Conservation (phyloP, 78 protist genomes). For the Isochrysis galbana region DNA sequence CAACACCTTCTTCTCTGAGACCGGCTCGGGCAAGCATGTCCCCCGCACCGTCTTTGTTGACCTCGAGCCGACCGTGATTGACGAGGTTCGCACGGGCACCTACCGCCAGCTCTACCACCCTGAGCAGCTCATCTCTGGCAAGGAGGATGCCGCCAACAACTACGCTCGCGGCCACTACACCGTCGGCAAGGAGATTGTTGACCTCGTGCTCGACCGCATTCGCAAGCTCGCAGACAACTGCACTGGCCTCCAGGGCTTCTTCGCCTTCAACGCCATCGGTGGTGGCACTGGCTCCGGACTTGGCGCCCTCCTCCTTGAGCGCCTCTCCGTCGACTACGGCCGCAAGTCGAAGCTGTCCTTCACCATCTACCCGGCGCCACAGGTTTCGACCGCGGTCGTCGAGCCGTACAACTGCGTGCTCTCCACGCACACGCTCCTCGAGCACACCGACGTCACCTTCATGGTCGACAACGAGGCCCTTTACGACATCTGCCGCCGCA, state of each 20-base stretch:
- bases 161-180: conserved; percentile 99
- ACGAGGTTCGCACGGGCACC: too few relatives aligned
- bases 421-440: conserved; percentile 93
- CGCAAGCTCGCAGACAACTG: too few relatives aligned
- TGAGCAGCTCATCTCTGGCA: too few relatives aligned
- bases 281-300: conserved; percentile 99
- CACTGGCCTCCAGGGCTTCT: conserved; percentile 94
- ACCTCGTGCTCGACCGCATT: conserved; percentile 88
- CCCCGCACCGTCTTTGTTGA: too few relatives aligned
- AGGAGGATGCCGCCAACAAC: conserved; percentile 99
- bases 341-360: conserved; percentile 97
- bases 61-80: too few relatives aligned
- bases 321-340: conserved; percentile 97
- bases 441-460: conserved; percentile 95
- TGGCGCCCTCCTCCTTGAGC: too few relatives aligned
- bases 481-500: too few relatives aligned
- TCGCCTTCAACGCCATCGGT: conserved; percentile 80
- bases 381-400: conserved; percentile 95
- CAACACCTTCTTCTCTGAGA: too few relatives aligned
- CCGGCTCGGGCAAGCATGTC: too few relatives aligned
- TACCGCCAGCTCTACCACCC: too few relatives aligned
- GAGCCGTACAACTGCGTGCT: too few relatives aligned
- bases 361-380: conserved; percentile 68
- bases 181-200: conserved; percentile 94
- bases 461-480: too few relatives aligned